Evolutionary conservation across 257 asterid species (phyloP).

Genomic region (Euphrasia confusa): DNA sequence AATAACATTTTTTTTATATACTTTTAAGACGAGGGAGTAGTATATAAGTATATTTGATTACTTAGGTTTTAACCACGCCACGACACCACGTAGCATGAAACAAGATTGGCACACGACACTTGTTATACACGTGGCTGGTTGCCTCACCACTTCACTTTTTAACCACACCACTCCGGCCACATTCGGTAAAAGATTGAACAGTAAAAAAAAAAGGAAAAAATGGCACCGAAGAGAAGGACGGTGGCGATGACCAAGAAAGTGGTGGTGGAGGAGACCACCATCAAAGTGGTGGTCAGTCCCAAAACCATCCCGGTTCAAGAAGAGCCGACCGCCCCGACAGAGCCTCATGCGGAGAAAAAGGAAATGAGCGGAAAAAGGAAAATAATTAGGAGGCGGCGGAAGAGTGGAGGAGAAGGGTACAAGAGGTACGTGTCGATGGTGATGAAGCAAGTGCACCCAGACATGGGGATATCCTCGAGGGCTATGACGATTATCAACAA

Average conservation of each 20-base stretch:
- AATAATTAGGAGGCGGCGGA: slow-evolving; percentile 23
- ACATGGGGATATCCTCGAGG: slow-evolving; percentile 58
- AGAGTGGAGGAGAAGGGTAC: slow-evolving; percentile 36
- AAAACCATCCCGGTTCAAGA: slow-evolving; percentile 28
- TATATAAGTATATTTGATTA: no score
- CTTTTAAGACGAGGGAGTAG: no score
- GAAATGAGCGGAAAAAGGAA: slow-evolving; percentile 2
- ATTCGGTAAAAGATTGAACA: slow-evolving; percentile 4
- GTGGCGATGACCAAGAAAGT: slow-evolving; percentile 54
- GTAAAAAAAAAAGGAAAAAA: neutral
- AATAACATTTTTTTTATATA: no score
- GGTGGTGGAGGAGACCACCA: slow-evolving; percentile 64
- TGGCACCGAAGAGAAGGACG: slow-evolving; percentile 58
- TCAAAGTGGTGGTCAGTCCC: slow-evolving; percentile 42
- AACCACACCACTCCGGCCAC: neutral
- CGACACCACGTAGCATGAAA: slow-evolving; percentile 50
- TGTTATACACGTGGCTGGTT: slow-evolving; percentile 39
- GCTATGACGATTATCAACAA: slow-evolving; percentile 69
- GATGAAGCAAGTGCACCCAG: slow-evolving; percentile 91
- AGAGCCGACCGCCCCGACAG: slow-evolving; percentile 26
- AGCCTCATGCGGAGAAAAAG: neutral
- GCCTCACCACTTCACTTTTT: slow-evolving; percentile 18
- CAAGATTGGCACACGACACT: slow-evolving; percentile 25
- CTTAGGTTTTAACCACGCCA: no score
- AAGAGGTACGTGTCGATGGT: slow-evolving; percentile 61